Evolutionary conservation across 1,284 basidiomycete genomes (phyloP).

Genomic region (Omphalotus olearius): DNA sequence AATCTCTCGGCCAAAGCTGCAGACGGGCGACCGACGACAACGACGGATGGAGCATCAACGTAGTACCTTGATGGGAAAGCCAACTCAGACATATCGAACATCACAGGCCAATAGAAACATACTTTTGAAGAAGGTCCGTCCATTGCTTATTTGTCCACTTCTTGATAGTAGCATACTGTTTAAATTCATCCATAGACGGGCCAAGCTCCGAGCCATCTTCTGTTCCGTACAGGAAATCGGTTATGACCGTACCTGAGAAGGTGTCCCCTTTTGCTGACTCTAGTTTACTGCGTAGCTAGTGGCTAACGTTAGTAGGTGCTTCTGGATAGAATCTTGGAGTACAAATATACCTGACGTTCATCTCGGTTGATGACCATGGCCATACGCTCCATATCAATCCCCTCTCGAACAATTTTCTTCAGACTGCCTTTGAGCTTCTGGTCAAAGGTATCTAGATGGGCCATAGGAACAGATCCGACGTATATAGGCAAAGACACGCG

Average conservation of each 20-base stretch:
- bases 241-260: conserved; percentile 71
- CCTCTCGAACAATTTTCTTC: conserved; percentile 66
- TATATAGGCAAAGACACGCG: conserved; percentile 74
- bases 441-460: conserved; percentile 73
- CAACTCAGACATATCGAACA: conserved; percentile 11
- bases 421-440: conserved; percentile 71
- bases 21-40: conserved; percentile 87
- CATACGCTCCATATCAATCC: conserved; percentile 93
- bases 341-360: conserved; percentile 67
- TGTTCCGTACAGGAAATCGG: conserved; percentile 87
- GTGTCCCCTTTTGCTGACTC: conserved; percentile 76
- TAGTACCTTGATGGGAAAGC: conserved; percentile 57
- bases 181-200: conserved; percentile 76
- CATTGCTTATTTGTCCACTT: conserved; percentile 79
- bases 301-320: conserved; percentile 1
- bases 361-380: conserved; percentile 83
- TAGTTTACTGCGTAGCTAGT: conserved; percentile 67
- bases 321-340: not conserved
- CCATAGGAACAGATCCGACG: conserved; percentile 82
- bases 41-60: conserved; percentile 65
- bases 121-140: conserved; percentile 80
- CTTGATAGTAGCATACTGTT: conserved; percentile 63
- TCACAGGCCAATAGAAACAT: conserved; percentile 19
- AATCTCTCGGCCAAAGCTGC: conserved; percentile 80
- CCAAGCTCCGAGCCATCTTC: conserved; percentile 80